Base-by-base conservation (phyloP, 2,329 filamentous ascomycete species). In the Fusarium sp. region DNA sequence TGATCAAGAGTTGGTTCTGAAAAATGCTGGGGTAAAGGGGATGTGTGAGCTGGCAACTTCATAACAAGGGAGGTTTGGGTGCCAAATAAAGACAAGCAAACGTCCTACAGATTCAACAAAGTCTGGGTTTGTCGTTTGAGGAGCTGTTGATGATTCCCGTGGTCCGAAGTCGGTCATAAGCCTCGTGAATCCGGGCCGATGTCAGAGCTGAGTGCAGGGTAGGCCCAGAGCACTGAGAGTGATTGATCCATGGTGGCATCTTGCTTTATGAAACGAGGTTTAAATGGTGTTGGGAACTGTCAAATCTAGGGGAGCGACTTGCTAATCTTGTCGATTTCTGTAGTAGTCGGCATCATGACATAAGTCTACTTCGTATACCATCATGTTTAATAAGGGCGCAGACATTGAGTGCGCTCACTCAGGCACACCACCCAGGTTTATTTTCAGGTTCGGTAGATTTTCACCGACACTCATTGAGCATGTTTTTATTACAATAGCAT, bases 1-100 rank as follows among this genome's bases (percentile, higher is more conserved):
- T 63, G 61, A 63, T 63, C 61, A 56, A 10, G 6, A 14, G 65
- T 22, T 59, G 30, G 59, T 66, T 62, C 17, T 52, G 15, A 9
- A 14, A 30, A 32, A 20, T 32, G 27, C n/a, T 9, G 45, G 65
- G 63, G 56, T 60, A 52, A 50, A 50, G 25, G 15, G 5, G 45
- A 27, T 30, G 17, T n/a, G 17, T 20, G 27, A 30, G 17, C 27
- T 32, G 27, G 27, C 47, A 20, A 14, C 17, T 20, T 17, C 6
- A 14, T 17, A 54, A 20, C 15, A n/a, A 12, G 11, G 15, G 10
- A 30, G 9, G 17, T 7, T 54, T 32, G 27, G 10, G 27, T 12
- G 47, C 27, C 27, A 32, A 6, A 20, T 14, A 14, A 32, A 20
- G 10, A 54, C 17, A 20, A 52, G 5, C 47, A 54, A 32, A 14